Evolutionary conservation across 805 yeast species (phyloP).

Genomic region (Lachancea fermentati): DNA sequence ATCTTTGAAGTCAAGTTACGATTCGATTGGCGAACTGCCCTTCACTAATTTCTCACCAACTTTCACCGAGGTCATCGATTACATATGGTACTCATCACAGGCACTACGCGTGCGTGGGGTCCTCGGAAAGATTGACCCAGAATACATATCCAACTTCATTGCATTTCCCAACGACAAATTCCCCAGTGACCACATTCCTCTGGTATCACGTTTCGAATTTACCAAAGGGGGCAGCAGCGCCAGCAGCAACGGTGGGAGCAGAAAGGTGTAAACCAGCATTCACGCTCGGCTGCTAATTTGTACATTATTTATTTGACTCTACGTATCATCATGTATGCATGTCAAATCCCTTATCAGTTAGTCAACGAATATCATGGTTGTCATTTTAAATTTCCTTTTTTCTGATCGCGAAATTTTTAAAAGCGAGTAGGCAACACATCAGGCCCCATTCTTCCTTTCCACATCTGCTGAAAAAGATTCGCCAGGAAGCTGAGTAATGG

Average conservation of each 20-base stretch:
- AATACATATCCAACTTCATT: constrained; percentile 67
- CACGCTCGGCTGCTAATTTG: not conserved
- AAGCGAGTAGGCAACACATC: not conserved
- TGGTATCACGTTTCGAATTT: constrained; percentile 72
- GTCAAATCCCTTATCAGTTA: not conserved
- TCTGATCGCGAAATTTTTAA: not conserved
- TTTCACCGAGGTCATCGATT: constrained; percentile 90
- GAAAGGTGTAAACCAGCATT: constrained; percentile 19
- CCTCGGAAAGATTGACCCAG: constrained; percentile 76
- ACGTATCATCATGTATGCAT: not conserved
- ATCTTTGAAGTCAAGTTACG: constrained; percentile 79
- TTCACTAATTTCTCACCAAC: constrained; percentile 93
- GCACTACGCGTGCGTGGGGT: constrained; percentile 79
- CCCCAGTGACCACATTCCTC: constrained; percentile 94
- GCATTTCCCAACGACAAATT: constrained; percentile 93
- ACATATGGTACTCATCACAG: constrained; percentile 87
- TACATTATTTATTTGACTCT: not conserved
- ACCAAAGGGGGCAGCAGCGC: constrained; percentile 36
- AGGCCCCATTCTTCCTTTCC: too few species aligned
- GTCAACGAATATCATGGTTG: not conserved
- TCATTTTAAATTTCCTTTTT: too few species aligned
- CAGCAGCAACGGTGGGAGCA: constrained; percentile 19
- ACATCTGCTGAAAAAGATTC: too few species aligned
- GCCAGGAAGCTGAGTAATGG: not conserved
- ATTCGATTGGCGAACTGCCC: constrained; percentile 80